Conservation (phyloP, 495 filamentous ascomycete species). For the Aspergillus biplanus region DNA sequence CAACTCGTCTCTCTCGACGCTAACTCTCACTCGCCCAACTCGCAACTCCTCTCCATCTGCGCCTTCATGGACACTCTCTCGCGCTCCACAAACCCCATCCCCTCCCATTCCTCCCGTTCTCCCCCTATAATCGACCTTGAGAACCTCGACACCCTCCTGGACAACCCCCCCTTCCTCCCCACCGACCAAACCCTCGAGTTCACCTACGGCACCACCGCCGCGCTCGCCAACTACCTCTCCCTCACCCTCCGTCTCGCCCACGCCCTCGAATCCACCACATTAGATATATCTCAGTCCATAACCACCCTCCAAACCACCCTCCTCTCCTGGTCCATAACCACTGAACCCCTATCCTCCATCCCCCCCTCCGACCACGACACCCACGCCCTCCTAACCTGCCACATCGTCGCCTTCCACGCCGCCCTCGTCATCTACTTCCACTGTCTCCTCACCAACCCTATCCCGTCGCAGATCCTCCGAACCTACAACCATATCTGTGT, state of each 20-base stretch:
- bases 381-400: constrained; percentile 12
- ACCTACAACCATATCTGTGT: constrained; percentile 10
- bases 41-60: constrained; percentile 3
- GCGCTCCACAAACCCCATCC: constrained; percentile 5
- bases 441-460: neutral
- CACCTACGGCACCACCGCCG: constrained; percentile 14
- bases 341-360: constrained; percentile 6
- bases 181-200: constrained; percentile 5
- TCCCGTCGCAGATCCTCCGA: neutral
- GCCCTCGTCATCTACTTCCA: constrained; percentile 15
- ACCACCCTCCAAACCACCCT: constrained; percentile 1
- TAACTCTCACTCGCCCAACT: neutral
- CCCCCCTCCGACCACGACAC: constrained; percentile 9
- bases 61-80: constrained; percentile 13
- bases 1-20: neutral
- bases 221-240: constrained; percentile 11
- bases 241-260: constrained; percentile 3
- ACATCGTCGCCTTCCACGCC: constrained; percentile 18
- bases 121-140: neutral
- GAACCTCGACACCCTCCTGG: neutral
- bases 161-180: neutral
- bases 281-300: neutral
- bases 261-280: neutral
- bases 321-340: constrained; percentile 8
- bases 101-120: neutral